Conservation (phyloP, 2,329 filamentous ascomycete species). For the Eutypella sp. region DNA sequence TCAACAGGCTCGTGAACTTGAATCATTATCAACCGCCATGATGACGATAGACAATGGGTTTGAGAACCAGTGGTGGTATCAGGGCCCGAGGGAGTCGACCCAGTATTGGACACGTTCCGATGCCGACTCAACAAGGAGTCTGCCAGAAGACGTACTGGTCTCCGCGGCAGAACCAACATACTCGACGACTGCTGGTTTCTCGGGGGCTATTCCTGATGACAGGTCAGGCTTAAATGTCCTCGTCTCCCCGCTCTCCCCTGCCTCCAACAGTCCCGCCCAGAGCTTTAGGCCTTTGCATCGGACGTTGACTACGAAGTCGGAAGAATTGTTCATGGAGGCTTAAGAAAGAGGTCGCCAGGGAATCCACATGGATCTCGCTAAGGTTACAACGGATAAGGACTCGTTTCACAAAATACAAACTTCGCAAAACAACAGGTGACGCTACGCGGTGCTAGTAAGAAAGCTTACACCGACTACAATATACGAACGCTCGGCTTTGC, state of each 20-base stretch:
- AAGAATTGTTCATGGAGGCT: neutral
- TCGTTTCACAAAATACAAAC: no score
- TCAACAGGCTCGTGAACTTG: slow-evolving; percentile 35
- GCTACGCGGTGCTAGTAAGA: no score
- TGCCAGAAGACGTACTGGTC: neutral
- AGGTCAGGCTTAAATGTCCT: neutral
- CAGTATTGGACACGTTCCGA: slow-evolving; percentile 5
- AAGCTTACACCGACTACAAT: no score
- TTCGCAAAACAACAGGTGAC: no score
- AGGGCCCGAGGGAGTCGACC: slow-evolving; percentile 32
- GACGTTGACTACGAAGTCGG: neutral
- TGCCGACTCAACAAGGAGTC: neutral
- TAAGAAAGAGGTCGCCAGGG: neutral
- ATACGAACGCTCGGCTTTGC: neutral
- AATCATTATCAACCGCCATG: slow-evolving; percentile 46
- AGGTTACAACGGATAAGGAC: no score
- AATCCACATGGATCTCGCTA: neutral
- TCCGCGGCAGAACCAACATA: neutral
- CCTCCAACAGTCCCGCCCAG: neutral
- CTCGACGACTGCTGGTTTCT: neutral
- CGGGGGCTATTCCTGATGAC: neutral
- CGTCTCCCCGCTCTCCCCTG: neutral
- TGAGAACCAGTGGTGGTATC: slow-evolving; percentile 55
- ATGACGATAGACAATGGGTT: slow-evolving; percentile 55
- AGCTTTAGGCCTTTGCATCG: neutral